Base-by-base conservation (phyloP, 2,329 filamentous ascomycete species). In the Colletotrichum coccodes region DNA sequence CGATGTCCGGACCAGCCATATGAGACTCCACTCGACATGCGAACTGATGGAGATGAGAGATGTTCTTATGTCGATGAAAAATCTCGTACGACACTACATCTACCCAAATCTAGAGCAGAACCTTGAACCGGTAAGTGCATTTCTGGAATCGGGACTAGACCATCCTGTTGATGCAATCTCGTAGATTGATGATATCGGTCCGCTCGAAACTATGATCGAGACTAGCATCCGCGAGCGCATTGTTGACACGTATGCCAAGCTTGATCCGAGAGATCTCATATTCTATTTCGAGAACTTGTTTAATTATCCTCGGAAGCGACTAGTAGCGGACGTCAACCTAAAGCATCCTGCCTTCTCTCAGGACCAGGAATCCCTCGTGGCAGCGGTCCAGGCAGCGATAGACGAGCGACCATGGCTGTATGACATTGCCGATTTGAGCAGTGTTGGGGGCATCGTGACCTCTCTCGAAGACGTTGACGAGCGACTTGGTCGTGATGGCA, bases 251-350 rank as follows among this genome's bases (percentile, higher is more conserved):
- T 83, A 83, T 67, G 77, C 84, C 72, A 89, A 88, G 76, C 79
- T 89, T 8, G 78, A 80, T 5, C 87, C 87, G 0, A 75, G 80
- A 12, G 79, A 86, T 62, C 79, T 89, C n/a, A 80, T 86, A 70
- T 77, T 83, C 68, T 81, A 87, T 64, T 80, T 88, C 49, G 79
- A 83, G 32, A 80, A 83, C 60, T 81, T 81, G 21, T 83, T 84
- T 73, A 80, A 78, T 60, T 86, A 84, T 49, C 82, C 82, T 26
- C 83, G 82, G 54, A 77, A 76, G 34, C 81, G 82, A 11, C 81
- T 87, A 9, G 79, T 87, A 12, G 72, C 74, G 6, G 81, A 82
- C 60, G 78, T 85, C 4, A 79, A 77, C 6, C 71, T 79, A 4
- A 77, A 77, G 12, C 80, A 82, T 23, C 80, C 81, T 3, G 77